Evolutionary conservation across 2,329 filamentous ascomycete species (phyloP), one percentile per base, ranked within the genome.

Genomic region (Dactylellina sp.): DNA sequence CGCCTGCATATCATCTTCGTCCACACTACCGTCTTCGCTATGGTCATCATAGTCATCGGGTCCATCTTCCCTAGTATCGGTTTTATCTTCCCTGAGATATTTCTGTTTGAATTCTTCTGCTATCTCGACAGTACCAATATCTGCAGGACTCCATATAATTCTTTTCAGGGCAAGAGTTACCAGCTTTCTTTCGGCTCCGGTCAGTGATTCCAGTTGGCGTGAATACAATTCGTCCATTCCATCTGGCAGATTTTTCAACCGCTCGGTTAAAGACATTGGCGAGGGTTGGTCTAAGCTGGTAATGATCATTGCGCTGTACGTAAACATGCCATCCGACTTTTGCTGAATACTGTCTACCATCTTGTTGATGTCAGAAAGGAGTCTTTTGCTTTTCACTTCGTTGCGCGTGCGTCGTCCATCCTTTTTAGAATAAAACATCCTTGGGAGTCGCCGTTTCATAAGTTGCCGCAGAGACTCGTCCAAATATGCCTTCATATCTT

Each of bases 401-500:
- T 5, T 32, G 28, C 28, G n/a, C n/a, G n/a, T n/a, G n/a, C 18
- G 25, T 46, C 28, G 1, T 42, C 37, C 16, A 35, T 5, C n/a
- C n/a, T 35, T 2, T 9, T 24, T 11, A 16, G 9, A 16, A 25
- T 16, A 18, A 11, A 9, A n/a, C 24, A 56, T 6, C 25, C 22
- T 16, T 32, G 16, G 37, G n/a, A 4, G 7, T 7, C 9, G 37
- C 22, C 1, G 53, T 22, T 56, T 55, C 16, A 71, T 49, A 12
- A 71, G 66, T 20, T 63, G 50, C 18, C 50, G 57, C 11, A 71
- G 59, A n/a, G 50, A 63, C 18, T 52, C 16, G 7, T 61, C 57
- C 6, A 72, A 32, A 37, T 65, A 72, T 2, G 60, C 53, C 20
- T 50, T 65, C 68, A 72, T 72, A 53, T 72, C 68, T 14, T 57